These are phyloP conservation scores for Selenicereus undatus DNA, from an alignment of 148 eudicot species.

Conservation along the genomic window DNA sequence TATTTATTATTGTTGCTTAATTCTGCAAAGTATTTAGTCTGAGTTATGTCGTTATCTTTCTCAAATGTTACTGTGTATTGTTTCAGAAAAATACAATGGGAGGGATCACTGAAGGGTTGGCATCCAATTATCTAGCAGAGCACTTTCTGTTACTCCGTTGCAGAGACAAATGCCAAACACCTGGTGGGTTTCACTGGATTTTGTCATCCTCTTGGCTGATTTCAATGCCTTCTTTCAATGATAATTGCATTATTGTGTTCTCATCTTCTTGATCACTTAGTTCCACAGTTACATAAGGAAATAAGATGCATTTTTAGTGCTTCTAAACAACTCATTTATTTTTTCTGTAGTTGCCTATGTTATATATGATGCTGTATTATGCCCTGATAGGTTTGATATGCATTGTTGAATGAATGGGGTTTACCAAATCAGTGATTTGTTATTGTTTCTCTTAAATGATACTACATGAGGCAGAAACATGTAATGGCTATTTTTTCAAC, in stretches of 20 bases:
- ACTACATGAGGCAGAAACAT: not conserved
- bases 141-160: conserved; percentile 14
- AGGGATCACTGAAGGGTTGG: conserved; percentile 16
- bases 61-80: conserved; percentile 7
- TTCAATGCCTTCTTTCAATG: not conserved
- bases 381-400: not conserved
- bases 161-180: conserved; percentile 21
- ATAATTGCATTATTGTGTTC: not conserved
- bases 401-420: not conserved
- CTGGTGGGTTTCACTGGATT: conserved; percentile 24
- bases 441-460: not conserved
- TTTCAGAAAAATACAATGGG: conserved; percentile 25
- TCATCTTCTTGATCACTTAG: not conserved
- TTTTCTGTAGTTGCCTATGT: not conserved
- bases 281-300: not conserved
- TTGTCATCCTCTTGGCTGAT: not conserved
- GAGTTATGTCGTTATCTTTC: not conserved
- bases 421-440: not conserved
- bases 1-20: not conserved
- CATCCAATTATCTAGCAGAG: conserved; percentile 16
- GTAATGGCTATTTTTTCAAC: not conserved
- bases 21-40: not conserved
- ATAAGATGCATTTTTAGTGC: not conserved
- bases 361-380: not conserved
- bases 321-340: not conserved